Evolutionary conservation across 352 stramenopile species (phyloP), one percentile per base, ranked within the genome.

Genomic region (Pythium aphanidermatum): DNA sequence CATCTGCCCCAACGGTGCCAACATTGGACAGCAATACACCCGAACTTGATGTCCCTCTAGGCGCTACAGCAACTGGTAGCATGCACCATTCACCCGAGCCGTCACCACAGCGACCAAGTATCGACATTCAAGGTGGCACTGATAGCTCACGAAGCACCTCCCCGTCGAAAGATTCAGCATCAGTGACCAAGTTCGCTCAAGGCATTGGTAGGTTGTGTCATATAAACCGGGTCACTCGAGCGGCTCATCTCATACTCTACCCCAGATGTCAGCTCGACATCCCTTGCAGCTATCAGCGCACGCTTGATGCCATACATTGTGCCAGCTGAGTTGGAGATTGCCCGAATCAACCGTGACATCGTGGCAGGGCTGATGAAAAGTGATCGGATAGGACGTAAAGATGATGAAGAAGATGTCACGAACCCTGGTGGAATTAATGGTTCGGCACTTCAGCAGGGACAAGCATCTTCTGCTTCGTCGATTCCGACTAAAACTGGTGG

Each of bases 271-370:
- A 51, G 25, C 26, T 37, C 42, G 6, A 51, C 55, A 3, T 60
- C 70, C 20, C 43, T 88, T 9, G 74, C 70, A 14, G 69, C 74
- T 3, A 86, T 90, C 37, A 86, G 74, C 46, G 70, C 78, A 12
- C 63, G 70, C 4, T 43, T 87, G 25, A 61, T 74, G 11, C 58
- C 68, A 1, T 50, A 68, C 17, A 49, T 91, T 24, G 65, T 60
- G 30, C 71, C 75, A 26, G 78, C 71, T 0, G 81, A 92, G 43
- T 70, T 70, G 21, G 78, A 92, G 55, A 91, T 92, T 20, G 56
- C 58, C 4, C 60, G 77, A 25, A 80, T 92, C 43, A 84, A 85
- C 27, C 68, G 74, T 26, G 73, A 87, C 35, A 56, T 51, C 3
- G 38, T 78, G 17, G 26, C 33, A 10, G 24, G 19, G 4, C 16